Percentiles rank a stretch among this genome's conserved stretches.
These are phyloP conservation scores for Botrytis sinoallii DNA, from an alignment of 2,329 filamentous ascomycete genomes.

Conservation along the genomic window DNA sequence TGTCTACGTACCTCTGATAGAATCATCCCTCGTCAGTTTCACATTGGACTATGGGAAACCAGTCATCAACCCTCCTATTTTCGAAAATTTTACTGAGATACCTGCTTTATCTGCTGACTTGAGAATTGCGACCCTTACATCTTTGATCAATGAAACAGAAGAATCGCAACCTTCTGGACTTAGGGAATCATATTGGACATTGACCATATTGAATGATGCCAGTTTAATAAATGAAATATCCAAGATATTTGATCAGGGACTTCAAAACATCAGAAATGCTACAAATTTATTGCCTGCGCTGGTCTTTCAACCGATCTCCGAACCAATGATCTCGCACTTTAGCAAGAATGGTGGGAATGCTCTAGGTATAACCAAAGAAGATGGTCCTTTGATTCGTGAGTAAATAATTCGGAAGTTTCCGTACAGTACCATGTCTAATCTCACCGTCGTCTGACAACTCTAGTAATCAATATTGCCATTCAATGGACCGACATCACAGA, in stretches of 20 bases:
- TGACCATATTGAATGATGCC: conserved; percentile 6
- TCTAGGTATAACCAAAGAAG: conserved; percentile 25
- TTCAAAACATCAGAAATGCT: conserved; percentile 18
- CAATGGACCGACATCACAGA: conserved; percentile 36
- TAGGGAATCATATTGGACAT: conserved; percentile 7
- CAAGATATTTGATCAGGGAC: conserved; percentile 27
- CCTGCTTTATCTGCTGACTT: conserved; percentile 7
- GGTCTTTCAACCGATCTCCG: conserved; percentile 28
- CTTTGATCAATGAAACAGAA: conserved; percentile 22
- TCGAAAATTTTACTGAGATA: conserved; percentile 24
- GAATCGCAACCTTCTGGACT: neutral
- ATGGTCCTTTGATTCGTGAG: conserved; percentile 24
- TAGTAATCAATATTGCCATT: conserved; percentile 23
- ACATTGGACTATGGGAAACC: conserved; percentile 13
- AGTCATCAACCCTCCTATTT: conserved; percentile 21
- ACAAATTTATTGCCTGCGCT: conserved; percentile 23
- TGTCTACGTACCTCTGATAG: neutral
- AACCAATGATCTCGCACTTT: conserved; percentile 27
- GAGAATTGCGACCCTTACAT: conserved; percentile 20
- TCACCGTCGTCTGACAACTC: neutral
- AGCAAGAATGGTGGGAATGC: conserved; percentile 29
- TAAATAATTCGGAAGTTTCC: neutral
- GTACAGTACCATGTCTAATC: neutral
- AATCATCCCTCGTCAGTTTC: neutral
- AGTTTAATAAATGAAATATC: conserved; percentile 22